These are phyloP conservation scores for Mycena maculata DNA, from an alignment of 768 basidiomycete species.

Conservation along the genomic window DNA sequence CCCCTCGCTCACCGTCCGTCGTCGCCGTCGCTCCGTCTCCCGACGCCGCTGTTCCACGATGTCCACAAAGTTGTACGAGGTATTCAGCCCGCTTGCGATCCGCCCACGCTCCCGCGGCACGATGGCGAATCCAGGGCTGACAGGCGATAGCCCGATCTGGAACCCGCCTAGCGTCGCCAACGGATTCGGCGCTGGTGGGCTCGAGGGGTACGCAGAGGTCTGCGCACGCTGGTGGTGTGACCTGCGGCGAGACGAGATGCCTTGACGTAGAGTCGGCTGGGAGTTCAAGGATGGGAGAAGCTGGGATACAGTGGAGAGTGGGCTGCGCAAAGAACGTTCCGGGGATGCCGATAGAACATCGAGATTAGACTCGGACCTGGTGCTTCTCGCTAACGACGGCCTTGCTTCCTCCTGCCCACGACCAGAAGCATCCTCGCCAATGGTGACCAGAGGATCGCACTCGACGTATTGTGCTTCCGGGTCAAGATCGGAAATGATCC, in stretches of 20 bases:
- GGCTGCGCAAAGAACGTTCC: slow-evolving; percentile 18
- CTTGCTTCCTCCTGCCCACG: slow-evolving; percentile 9
- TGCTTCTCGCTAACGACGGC: slow-evolving; percentile 20
- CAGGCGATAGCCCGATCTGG: slow-evolving; percentile 79
- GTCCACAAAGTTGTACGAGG: slow-evolving; percentile 44
- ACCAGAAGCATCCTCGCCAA: neutral
- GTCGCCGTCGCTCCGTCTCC: slow-evolving; percentile 37
- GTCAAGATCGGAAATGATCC: slow-evolving; percentile 39
- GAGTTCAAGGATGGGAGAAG: slow-evolving; percentile 21
- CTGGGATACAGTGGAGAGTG: slow-evolving; percentile 22
- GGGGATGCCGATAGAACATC: neutral
- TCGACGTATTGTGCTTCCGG: slow-evolving; percentile 33
- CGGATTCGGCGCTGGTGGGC: slow-evolving; percentile 50
- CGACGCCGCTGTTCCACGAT: slow-evolving; percentile 41
- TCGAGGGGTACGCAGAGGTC: slow-evolving; percentile 33
- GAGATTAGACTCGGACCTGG: slow-evolving; percentile 28
- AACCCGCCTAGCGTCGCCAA: slow-evolving; percentile 65
- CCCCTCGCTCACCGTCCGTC: slow-evolving; percentile 67
- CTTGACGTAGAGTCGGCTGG: neutral
- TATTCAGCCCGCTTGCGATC: slow-evolving; percentile 51
- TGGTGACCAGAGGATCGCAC: neutral
- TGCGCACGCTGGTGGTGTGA: slow-evolving; percentile 38
- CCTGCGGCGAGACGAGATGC: slow-evolving; percentile 24
- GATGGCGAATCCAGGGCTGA: slow-evolving; percentile 83
- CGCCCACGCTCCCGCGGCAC: slow-evolving; percentile 65